Evolutionary conservation across 495 filamentous ascomycete species (phyloP).

Genomic region (Penicillium nucicola): DNA sequence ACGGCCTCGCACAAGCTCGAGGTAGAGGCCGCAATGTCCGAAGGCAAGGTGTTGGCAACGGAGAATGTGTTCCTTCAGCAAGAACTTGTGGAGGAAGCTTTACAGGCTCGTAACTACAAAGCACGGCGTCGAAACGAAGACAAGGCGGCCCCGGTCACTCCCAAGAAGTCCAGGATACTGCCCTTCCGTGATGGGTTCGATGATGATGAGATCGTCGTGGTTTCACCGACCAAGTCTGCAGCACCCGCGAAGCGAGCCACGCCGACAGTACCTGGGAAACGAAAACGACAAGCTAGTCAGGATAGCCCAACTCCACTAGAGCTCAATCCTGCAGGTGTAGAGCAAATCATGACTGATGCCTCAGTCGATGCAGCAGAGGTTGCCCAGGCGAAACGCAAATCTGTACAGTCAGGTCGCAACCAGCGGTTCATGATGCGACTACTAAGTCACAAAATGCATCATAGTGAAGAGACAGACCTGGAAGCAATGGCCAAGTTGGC

Average conservation of each 20-base stretch:
- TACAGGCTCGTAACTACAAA: slow-evolving; percentile 46
- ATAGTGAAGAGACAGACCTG: slow-evolving; percentile 50
- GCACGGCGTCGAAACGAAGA: slow-evolving; percentile 37
- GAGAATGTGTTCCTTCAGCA: slow-evolving; percentile 64
- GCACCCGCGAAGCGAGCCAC: slow-evolving; percentile 50
- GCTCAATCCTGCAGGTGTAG: slow-evolving; percentile 40
- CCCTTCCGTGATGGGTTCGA: slow-evolving; percentile 70
- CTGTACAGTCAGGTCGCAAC: slow-evolving; percentile 6
- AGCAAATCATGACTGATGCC: slow-evolving; percentile 22
- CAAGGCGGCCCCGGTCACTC: slow-evolving; percentile 48
- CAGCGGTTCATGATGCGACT: slow-evolving; percentile 53
- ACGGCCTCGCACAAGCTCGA: slow-evolving; percentile 53
- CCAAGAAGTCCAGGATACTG: slow-evolving; percentile 53
- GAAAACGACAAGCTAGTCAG: slow-evolving; percentile 56
- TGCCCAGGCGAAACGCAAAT: slow-evolving; percentile 7
- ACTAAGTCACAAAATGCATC: slow-evolving; percentile 51
- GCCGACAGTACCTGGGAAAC: slow-evolving; percentile 57
- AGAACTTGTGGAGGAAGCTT: slow-evolving; percentile 57
- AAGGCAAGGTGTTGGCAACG: slow-evolving; percentile 59
- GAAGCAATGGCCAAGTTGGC: slow-evolving; percentile 46
- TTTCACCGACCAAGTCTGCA: slow-evolving; percentile 56
- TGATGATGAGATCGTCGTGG: slow-evolving; percentile 61
- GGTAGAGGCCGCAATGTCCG: slow-evolving; percentile 51
- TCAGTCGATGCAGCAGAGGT: slow-evolving; percentile 21
- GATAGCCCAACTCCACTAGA: slow-evolving; percentile 54